Evolutionary conservation across 768 basidiomycete genomes (phyloP), one percentile per base, ranked within the genome.

Genomic region (Termitomyces sp.): DNA sequence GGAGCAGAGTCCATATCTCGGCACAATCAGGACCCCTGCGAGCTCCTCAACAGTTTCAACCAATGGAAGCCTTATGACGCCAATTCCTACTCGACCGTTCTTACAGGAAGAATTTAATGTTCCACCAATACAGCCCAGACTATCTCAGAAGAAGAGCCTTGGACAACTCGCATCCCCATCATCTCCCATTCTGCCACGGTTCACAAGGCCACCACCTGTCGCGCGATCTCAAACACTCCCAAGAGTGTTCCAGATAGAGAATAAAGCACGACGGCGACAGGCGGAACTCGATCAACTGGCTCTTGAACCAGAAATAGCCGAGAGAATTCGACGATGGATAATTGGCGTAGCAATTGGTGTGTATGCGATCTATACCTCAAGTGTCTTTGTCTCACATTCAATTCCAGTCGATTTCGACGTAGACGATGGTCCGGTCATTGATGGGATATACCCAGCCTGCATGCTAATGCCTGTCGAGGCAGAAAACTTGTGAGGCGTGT

Each of bases 321-420:
- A 65, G 31, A 81, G 74, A 54, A 76, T 93, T 68, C 76, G 80
- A 27, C 71, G 84, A 55, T 93, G 91, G 91, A 81, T 86, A 2
- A 69, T 88, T 57, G 78, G 85, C 16, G 78, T 92, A 50, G 84
- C 79, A 47, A 76, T 91, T 55, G 90, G 88, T 81, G 68, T 63
- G 78, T 71, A 33, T 34, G 49, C 59, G 12, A 45, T 33, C 62
- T 24, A 22, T 24, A 50, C 4, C 15, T 22, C n/a, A 33, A 22
- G 24, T 27, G 33, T 27, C n/a, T 33, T 58, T 51, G 27, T 47
- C 61, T 58, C 33, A 59, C 15, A 37, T 53, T 45, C 16, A 6
- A 30, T 59, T 34, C 3, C 50, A 91, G 89, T 93, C 39, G 86
- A 95, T 63, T 97, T 97, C 67, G 94, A 97, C 72, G 71, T 94